A percentile compares a stretch with the other conserved stretches of the same genome.
Conservation (phyloP, 2,329 filamentous ascomycete genomes). For the Colletotrichum tropicale region DNA sequence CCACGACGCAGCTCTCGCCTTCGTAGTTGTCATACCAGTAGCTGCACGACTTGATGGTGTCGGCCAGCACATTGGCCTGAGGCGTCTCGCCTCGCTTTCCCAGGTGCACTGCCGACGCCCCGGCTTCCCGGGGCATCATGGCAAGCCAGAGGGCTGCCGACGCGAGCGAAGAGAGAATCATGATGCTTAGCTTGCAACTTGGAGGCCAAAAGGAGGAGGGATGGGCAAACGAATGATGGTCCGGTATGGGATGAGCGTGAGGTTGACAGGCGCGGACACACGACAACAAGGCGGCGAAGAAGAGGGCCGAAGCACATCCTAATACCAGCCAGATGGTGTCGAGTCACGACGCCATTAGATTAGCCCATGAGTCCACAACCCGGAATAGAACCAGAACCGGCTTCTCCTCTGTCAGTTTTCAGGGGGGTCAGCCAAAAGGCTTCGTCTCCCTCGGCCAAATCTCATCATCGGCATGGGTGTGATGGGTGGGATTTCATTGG, state of each 20-base stretch:
- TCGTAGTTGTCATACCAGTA: constrained; percentile 18
- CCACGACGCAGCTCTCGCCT: constrained; percentile 11
- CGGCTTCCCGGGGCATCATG: neutral
- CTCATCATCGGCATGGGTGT: neutral
- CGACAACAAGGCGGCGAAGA: neutral
- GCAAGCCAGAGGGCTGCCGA: neutral
- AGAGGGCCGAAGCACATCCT: neutral
- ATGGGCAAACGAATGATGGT: neutral
- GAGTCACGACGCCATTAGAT: neutral
- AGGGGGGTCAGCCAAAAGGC: neutral
- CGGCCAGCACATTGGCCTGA: neutral
- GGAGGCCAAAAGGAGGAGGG: neutral
- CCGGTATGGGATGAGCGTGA: neutral
- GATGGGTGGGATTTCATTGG: neutral
- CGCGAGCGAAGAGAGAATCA: neutral
- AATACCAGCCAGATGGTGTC: neutral
- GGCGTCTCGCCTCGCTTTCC: neutral
- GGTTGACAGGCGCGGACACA: neutral
- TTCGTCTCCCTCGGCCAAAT: neutral
- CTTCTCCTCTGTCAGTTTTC: neutral
- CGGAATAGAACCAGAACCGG: neutral
- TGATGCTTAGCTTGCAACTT: neutral
- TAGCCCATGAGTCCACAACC: neutral
- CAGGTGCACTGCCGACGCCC: neutral
- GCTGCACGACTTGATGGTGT: constrained; percentile 1